Conservation (phyloP, 129 eudicot genomes). For the Artemisia tridentata region DNA sequence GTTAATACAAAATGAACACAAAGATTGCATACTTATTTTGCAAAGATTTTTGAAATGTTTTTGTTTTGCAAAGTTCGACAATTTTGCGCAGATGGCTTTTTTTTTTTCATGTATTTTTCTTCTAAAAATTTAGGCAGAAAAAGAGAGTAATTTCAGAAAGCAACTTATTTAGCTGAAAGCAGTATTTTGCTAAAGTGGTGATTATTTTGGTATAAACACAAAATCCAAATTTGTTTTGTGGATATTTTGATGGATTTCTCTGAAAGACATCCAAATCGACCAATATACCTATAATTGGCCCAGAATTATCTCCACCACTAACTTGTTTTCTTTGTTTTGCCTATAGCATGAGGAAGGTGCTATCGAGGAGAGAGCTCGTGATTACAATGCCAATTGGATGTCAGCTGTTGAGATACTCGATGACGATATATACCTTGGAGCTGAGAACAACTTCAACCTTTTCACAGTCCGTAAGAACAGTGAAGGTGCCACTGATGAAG, state of each 20-base stretch:
- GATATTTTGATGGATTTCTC: too few relatives aligned
- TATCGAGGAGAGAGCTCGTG: constrained; percentile 98
- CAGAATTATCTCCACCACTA: neutral
- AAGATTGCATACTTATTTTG: too few relatives aligned
- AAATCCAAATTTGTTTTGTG: neutral
- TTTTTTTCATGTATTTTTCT: neutral
- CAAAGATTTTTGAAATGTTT: too few relatives aligned
- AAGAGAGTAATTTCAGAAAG: too few relatives aligned
- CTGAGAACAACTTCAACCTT: constrained; percentile 86
- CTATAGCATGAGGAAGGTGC: constrained; percentile 96
- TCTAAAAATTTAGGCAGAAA: too few relatives aligned
- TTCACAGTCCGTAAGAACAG: constrained; percentile 93
- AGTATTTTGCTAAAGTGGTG: too few relatives aligned
- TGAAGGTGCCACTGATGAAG: constrained; percentile 98
- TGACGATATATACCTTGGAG: constrained; percentile 88
- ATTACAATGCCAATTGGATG: constrained; percentile 98
- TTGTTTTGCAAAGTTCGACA: too few relatives aligned
- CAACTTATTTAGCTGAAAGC: too few relatives aligned
- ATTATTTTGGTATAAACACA: too few relatives aligned
- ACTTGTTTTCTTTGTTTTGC: neutral
- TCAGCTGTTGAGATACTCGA: constrained; percentile 93
- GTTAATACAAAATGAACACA: too few relatives aligned
- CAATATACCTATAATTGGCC: neutral
- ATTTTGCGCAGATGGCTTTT: neutral
- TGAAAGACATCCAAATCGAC: neutral